phyloP scores from a whole-genome alignment of 495 filamentous ascomycete species.

The Trichoderma virens region DNA sequence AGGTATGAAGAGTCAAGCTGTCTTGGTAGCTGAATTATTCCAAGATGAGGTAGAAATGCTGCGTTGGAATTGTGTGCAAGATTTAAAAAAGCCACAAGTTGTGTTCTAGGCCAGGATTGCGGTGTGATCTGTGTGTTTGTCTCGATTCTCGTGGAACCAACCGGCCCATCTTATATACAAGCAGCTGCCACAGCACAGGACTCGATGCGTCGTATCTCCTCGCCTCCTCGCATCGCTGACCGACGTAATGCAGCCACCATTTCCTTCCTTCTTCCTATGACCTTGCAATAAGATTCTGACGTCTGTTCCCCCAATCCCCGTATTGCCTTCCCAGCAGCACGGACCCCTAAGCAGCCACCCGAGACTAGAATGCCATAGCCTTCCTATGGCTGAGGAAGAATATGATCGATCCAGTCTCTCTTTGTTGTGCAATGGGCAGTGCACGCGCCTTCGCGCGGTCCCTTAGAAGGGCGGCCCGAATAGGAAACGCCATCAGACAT shows the following conservation, averaged over 20 bases:
- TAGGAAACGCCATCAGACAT: too few relatives aligned
- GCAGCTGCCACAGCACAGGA: neutral
- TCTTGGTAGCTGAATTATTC: too few relatives aligned
- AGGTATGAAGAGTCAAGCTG: neutral
- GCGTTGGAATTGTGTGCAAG: too few relatives aligned
- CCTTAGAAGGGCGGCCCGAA: too few relatives aligned
- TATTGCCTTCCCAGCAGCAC: neutral
- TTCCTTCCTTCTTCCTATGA: neutral
- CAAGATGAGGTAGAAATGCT: neutral
- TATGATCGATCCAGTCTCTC: too few relatives aligned
- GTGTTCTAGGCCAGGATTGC: too few relatives aligned
- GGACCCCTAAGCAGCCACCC: neutral
- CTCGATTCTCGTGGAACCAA: neutral
- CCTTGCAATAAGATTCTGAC: neutral
- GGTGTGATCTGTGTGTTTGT: neutral
- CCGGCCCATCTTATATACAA: neutral
- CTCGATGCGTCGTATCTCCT: neutral
- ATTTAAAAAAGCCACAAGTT: too few relatives aligned
- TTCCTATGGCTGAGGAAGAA: too few relatives aligned
- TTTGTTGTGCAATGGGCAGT: too few relatives aligned
- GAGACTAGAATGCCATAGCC: too few relatives aligned
- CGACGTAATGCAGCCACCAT: constrained; percentile 3
- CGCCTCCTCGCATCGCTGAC: neutral
- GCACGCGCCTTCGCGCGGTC: too few relatives aligned
- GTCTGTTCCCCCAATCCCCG: neutral